Evolutionary conservation across 164 flowering plant species (phyloP), one percentile per base, ranked within the genome.

Genomic region (Macadamia tetraphylla): DNA sequence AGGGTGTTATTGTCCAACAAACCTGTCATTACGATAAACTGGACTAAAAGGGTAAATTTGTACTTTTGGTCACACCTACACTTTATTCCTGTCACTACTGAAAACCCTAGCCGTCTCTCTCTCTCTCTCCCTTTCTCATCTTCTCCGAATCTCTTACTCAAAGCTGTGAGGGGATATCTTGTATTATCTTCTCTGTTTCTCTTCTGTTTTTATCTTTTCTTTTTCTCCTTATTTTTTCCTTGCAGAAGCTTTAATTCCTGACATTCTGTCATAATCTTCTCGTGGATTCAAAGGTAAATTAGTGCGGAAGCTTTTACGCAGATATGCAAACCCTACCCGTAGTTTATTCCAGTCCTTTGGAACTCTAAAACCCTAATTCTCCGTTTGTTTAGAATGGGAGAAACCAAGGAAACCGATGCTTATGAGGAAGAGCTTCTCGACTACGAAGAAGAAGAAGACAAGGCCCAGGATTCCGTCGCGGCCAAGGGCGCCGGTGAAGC

Each of bases 401-500:
- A 94, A 61, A 79, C 81, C n/a, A 87, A 82, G 75, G 96, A 91
- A 53, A 85, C 76, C 79, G 97, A 94, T 9, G 83, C 82, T 0
- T 91, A 91, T 82, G 97, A 94, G 83, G 98, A 94, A 60, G 98
- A 94, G 89, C 98, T 94, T 73, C 84, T 94, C 65, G 98, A 94
- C 81, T 94, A 94, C 79, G 97, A 94, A 30, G 98, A 94, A 58
- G 98, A 94, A 48, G 97, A 94, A 44, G 97, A 87, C 40, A 87
- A 89, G 60, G 94, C 86, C 49, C 89, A 81, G 55, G 96, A 91
- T 18, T 80, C 96, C 58, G 78, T 73, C 52, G 69, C 70, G 13
- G 81, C 81, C 23, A 94, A 91, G 74, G 83, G 80, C 65, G 80
- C 82, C 58, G 94, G 94, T 64, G 98, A 90, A 71, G 67, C 92